phyloP scores from a whole-genome alignment of 768 basidiomycete species.

The Dictyophora rubrovolvata region DNA sequence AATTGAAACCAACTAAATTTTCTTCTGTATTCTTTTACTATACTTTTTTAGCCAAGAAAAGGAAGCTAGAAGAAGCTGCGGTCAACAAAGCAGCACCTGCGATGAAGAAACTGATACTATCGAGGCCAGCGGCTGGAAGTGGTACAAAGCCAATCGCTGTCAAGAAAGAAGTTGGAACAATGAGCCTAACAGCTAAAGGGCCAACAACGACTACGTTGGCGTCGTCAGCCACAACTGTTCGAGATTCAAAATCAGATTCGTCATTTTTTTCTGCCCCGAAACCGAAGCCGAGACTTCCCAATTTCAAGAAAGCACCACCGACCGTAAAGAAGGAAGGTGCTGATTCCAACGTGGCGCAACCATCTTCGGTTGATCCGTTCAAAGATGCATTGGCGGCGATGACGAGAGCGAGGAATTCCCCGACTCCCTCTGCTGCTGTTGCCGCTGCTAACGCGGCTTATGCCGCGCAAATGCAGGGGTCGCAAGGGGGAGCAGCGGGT shows the following conservation, averaged over 20 bases:
- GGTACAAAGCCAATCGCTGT: conserved; percentile 25
- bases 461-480: conserved; percentile 6
- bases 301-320: conserved; percentile 60
- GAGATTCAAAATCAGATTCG: conserved; percentile 77
- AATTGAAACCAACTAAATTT: conserved; percentile 12
- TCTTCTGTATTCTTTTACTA: not conserved
- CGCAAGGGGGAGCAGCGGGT: not conserved
- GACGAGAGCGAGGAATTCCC: conserved; percentile 46
- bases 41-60: conserved; percentile 41
- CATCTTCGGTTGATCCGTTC: conserved; percentile 71
- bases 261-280: conserved; percentile 86
- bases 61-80: conserved; percentile 53
- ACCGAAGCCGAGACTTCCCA: conserved; percentile 73
- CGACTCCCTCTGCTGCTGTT: conserved; percentile 37
- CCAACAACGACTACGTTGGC: not conserved
- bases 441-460: conserved; percentile 5
- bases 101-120: conserved; percentile 55
- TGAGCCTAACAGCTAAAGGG: not conserved
- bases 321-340: conserved; percentile 42
- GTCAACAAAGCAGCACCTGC: conserved; percentile 40
- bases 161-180: conserved; percentile 47
- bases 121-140: conserved; percentile 27
- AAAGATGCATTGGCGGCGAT: conserved; percentile 73
- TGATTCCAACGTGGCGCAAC: conserved; percentile 57
- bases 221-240: conserved; percentile 31